Conservation (phyloP, 768 basidiomycete species). For the Lepiota brunneoincarnata region DNA sequence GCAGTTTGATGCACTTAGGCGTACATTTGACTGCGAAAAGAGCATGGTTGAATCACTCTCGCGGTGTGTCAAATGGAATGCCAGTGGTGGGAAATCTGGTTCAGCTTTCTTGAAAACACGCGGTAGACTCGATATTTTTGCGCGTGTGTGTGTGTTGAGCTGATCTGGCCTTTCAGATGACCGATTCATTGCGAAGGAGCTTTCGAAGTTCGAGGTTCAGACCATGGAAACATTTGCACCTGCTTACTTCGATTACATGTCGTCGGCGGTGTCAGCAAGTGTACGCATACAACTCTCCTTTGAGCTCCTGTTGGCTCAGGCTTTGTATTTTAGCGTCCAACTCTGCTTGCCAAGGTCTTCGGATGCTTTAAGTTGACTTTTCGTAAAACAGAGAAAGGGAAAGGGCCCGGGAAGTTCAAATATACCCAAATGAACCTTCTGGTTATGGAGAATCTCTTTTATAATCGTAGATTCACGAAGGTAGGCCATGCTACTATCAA, state of each 20-base stretch:
- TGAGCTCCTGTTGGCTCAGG: constrained; percentile 5
- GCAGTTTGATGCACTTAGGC: constrained; percentile 91
- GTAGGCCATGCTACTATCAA: constrained; percentile 33
- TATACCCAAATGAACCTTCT: constrained; percentile 91
- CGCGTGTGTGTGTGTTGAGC: background rate
- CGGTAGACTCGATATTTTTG: constrained; percentile 44
- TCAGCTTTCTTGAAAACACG: constrained; percentile 95
- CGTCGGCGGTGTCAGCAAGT: constrained; percentile 83
- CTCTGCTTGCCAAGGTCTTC: constrained; percentile 92
- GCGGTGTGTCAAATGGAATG: constrained; percentile 94
- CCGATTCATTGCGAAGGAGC: constrained; percentile 97
- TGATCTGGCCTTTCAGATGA: constrained; percentile 59
- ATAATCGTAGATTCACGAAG: constrained; percentile 87
- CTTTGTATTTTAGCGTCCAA: constrained; percentile 66
- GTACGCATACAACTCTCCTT: constrained; percentile 40
- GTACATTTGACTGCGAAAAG: constrained; percentile 91
- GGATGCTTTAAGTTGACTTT: constrained; percentile 96
- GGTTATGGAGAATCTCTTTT: constrained; percentile 98
- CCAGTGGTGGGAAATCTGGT: constrained; percentile 93
- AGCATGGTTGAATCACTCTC: constrained; percentile 93
- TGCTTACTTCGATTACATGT: constrained; percentile 97
- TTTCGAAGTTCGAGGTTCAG: constrained; percentile 87
- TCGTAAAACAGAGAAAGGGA: constrained; percentile 75
- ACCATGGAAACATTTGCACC: constrained; percentile 97
- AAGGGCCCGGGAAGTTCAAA: constrained; percentile 61